A percentile compares a stretch with the other conserved stretches of the same genome.
Conservation (phyloP, 441 rosid species). For the Codiaeum variegatum region DNA sequence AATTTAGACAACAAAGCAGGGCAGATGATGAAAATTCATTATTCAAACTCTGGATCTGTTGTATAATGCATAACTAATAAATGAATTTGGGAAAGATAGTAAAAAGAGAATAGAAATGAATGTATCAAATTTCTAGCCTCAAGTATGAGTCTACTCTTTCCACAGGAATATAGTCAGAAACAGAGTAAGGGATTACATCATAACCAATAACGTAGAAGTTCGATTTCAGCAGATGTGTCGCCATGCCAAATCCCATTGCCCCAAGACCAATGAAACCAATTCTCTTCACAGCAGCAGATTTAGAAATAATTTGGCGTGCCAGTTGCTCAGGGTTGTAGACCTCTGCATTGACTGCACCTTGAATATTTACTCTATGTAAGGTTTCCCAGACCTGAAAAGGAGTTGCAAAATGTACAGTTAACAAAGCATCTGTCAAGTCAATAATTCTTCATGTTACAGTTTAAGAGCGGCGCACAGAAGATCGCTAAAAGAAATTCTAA, state of each 20-base stretch:
- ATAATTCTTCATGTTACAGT: conserved; percentile 4
- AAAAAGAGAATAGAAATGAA: background rate
- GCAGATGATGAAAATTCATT: background rate
- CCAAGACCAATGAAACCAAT: conserved; percentile 96
- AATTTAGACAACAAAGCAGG: background rate
- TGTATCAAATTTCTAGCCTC: background rate
- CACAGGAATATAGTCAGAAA: background rate
- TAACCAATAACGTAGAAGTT: conserved; percentile 67
- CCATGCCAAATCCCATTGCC: conserved; percentile 99
- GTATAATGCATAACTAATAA: background rate
- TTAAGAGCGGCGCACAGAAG: conserved; percentile 14
- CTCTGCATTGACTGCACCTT: conserved; percentile 60
- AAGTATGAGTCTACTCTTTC: conserved; percentile 8
- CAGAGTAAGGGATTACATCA: conserved; percentile 55
- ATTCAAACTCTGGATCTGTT: background rate
- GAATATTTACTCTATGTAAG: conserved; percentile 57
- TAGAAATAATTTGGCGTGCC: conserved; percentile 50
- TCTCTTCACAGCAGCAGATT: conserved; percentile 51
- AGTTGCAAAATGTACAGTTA: conserved; percentile 16
- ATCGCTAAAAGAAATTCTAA: conserved; percentile 20
- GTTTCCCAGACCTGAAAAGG: conserved; percentile 68
- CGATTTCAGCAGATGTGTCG: conserved; percentile 70
- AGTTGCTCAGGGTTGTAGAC: conserved; percentile 68
- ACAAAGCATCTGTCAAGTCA: conserved; percentile 17
- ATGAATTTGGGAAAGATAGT: background rate